These are phyloP conservation scores for Bryoglossum gracile DNA, from an alignment of 495 filamentous ascomycete species.

Conservation along the genomic window DNA sequence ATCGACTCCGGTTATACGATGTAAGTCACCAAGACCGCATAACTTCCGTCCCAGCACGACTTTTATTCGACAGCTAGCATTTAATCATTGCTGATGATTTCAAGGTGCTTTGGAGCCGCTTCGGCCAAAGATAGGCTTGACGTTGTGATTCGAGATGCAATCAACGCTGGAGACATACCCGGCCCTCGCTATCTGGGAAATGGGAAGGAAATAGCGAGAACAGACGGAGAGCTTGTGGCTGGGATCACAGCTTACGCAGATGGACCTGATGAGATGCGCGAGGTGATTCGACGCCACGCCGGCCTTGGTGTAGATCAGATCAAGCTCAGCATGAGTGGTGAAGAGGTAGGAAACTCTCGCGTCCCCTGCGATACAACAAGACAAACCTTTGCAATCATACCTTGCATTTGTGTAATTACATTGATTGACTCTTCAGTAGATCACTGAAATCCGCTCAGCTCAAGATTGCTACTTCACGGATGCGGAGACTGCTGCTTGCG, in stretches of 20 bases:
- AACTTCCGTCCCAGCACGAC: no score
- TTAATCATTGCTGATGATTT: not conserved
- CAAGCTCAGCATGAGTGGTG: slow-evolving; percentile 47
- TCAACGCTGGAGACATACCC: slow-evolving; percentile 46
- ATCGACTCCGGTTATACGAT: slow-evolving; percentile 42
- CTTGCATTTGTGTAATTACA: no score
- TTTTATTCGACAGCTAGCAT: no score
- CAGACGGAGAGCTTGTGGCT: slow-evolving; percentile 37
- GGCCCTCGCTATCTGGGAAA: slow-evolving; percentile 44
- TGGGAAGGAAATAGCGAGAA: slow-evolving; percentile 40
- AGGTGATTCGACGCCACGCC: slow-evolving; percentile 37
- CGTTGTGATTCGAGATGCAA: slow-evolving; percentile 45
- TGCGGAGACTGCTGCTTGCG: slow-evolving; percentile 43
- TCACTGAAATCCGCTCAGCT: slow-evolving; percentile 33
- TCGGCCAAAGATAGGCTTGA: slow-evolving; percentile 43
- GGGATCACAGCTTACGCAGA: slow-evolving; percentile 44
- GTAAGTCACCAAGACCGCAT: no score
- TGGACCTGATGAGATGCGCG: slow-evolving; percentile 39
- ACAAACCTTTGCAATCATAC: no score
- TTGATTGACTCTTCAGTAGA: no score
- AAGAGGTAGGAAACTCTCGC: slow-evolving; percentile 35
- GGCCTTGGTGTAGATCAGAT: slow-evolving; percentile 43
- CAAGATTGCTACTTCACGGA: slow-evolving; percentile 43
- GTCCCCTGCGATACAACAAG: no score
- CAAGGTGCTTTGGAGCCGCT: slow-evolving; percentile 41